Percentiles rank a stretch among this genome's conserved stretches.
Conservation (phyloP, 176 grass and related monocot species). For the Canna indica region DNA sequence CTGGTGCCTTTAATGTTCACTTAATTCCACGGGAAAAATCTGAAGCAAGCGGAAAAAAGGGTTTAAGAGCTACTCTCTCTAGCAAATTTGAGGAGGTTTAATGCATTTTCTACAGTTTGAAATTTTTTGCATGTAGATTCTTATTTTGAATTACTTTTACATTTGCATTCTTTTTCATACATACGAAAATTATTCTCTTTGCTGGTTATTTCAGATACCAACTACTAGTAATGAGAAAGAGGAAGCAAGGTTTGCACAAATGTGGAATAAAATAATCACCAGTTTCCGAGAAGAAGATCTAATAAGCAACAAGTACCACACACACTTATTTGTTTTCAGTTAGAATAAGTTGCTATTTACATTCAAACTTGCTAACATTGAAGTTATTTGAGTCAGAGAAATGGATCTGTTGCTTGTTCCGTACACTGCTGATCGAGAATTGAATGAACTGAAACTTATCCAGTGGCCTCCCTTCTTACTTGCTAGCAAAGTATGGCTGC, state of each 20-base stretch:
- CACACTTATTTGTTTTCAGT: constrained; percentile 4
- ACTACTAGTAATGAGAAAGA: constrained; percentile 43
- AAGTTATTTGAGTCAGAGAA: constrained; percentile 33
- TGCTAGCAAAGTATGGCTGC: constrained; percentile 59
- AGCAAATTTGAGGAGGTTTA: constrained; percentile 56
- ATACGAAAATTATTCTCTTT: background rate
- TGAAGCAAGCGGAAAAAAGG: constrained; percentile 46
- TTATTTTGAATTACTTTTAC: background rate
- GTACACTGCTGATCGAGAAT: constrained; percentile 49
- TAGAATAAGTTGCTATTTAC: too few species aligned
- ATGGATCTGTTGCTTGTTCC: constrained; percentile 92
- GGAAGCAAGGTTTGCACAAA: constrained; percentile 76
- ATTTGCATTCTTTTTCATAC: background rate
- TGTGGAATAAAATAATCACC: constrained; percentile 92
- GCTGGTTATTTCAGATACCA: constrained; percentile 38
- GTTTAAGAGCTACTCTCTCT: constrained; percentile 53
- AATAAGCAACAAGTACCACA: constrained; percentile 51
- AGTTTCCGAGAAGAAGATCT: constrained; percentile 86
- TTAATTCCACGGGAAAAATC: constrained; percentile 52
- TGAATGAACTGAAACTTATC: constrained; percentile 54
- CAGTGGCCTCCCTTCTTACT: constrained; percentile 97
- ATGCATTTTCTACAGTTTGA: constrained; percentile 15
- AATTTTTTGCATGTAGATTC: background rate
- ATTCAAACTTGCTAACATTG: background rate
- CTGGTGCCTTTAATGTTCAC: constrained; percentile 54